Percentiles rank a stretch among this genome's conserved stretches.
Evolutionary conservation across 805 yeast genomes (phyloP).

Genomic region (Metschnikowia lochheadii): DNA sequence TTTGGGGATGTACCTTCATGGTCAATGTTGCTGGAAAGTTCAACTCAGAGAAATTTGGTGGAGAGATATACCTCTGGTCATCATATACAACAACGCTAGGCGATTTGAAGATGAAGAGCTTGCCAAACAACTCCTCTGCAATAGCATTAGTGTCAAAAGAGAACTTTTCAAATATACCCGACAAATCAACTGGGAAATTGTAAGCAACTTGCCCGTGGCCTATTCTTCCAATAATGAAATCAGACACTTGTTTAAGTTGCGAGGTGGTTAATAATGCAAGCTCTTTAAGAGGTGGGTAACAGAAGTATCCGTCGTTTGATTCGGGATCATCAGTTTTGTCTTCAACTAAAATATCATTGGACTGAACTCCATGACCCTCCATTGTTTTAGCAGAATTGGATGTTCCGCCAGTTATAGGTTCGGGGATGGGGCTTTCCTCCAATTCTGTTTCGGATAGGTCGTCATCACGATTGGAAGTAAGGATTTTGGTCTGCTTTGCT

Average conservation of each 20-base stretch:
- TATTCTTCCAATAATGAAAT: constrained; percentile 64
- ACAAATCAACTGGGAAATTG: constrained; percentile 63
- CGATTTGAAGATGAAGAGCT: constrained; percentile 37
- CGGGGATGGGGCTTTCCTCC: background rate
- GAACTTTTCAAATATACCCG: constrained; percentile 44
- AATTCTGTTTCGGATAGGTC: constrained; percentile 1
- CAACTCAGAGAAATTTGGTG: constrained; percentile 64
- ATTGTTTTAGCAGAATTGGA: constrained; percentile 21
- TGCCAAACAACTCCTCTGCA: constrained; percentile 39
- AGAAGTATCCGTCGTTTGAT: constrained; percentile 55
- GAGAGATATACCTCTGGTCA: constrained; percentile 36
- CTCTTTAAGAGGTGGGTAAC: constrained; percentile 58
- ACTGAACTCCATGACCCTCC: background rate
- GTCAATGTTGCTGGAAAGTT: constrained; percentile 77
- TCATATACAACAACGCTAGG: constrained; percentile 61
- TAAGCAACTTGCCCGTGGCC: constrained; percentile 69
- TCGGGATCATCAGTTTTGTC: constrained; percentile 12
- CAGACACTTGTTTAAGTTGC: constrained; percentile 52
- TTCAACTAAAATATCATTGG: constrained; percentile 7
- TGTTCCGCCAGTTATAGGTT: constrained; percentile 16
- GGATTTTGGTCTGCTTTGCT: constrained; percentile 19
- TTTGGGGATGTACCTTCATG: constrained; percentile 54
- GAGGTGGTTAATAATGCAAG: constrained; percentile 41
- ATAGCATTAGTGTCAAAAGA: constrained; percentile 28
- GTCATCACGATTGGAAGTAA: constrained; percentile 1